Percentiles rank a stretch among this genome's conserved stretches.
Evolutionary conservation across 305 asterid species (phyloP).

Genomic region (Solanum hybrid): DNA sequence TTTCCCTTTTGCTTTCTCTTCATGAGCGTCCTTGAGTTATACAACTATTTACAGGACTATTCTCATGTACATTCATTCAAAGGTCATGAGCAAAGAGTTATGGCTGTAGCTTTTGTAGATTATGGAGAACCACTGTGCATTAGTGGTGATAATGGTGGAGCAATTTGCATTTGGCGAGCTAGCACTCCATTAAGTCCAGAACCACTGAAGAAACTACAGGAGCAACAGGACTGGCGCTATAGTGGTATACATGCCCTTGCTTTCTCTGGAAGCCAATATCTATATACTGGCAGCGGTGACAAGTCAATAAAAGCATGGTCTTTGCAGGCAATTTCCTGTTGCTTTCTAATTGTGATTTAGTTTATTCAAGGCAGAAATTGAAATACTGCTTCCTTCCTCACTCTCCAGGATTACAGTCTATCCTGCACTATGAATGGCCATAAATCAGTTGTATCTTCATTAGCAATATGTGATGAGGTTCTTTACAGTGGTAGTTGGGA

Average conservation of each 20-base stretch:
- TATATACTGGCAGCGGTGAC: conserved; percentile 93
- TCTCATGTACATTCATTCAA: conserved; percentile 61
- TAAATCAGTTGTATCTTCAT: conserved; percentile 62
- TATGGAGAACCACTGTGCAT: conserved; percentile 64
- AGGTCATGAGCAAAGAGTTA: conserved; percentile 78
- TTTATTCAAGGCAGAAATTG: conserved; percentile 1
- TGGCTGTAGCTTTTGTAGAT: conserved; percentile 51
- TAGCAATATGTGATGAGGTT: conserved; percentile 49
- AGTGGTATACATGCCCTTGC: conserved; percentile 93
- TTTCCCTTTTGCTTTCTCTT: background rate
- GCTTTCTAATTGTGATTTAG: background rate
- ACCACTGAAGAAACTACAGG: conserved; percentile 47
- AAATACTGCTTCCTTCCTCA: background rate
- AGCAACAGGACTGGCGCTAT: conserved; percentile 88
- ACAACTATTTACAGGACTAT: conserved; percentile 41
- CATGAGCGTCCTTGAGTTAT: conserved; percentile 3
- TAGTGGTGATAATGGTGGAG: conserved; percentile 74
- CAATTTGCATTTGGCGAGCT: conserved; percentile 74
- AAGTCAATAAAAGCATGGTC: conserved; percentile 86
- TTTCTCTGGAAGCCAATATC: conserved; percentile 41
- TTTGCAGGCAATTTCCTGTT: conserved; percentile 41
- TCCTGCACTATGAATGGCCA: conserved; percentile 71
- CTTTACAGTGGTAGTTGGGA: conserved; percentile 98
- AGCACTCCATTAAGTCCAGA: conserved; percentile 38
- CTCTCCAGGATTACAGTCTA: conserved; percentile 52